A percentile compares a stretch with the other conserved stretches of the same genome.
phyloP scores from a whole-genome alignment of 805 yeast species.

The Blastobotrys americana region DNA sequence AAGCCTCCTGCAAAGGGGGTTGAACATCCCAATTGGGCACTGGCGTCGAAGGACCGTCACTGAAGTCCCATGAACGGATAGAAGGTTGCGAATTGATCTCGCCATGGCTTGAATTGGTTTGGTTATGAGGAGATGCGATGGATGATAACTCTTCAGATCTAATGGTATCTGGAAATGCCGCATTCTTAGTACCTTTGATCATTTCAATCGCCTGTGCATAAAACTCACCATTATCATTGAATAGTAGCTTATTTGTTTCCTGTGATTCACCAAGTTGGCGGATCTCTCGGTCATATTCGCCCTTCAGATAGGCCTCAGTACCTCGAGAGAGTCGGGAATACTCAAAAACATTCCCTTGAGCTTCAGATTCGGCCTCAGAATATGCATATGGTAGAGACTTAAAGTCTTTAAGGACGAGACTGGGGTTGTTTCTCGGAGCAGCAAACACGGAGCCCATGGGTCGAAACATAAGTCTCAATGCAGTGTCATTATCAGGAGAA shows the following conservation, averaged over 20 bases:
- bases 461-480: constrained; percentile 59
- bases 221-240: constrained; percentile 52
- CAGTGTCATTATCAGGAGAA: constrained; percentile 45
- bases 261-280: constrained; percentile 42
- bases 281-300: constrained; percentile 56
- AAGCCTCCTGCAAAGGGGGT: too few relatives aligned
- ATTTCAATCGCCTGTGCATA: constrained; percentile 48
- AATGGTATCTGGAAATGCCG: too few relatives aligned
- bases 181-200: constrained; percentile 43
- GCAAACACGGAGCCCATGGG: constrained; percentile 20
- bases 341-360: constrained; percentile 17
- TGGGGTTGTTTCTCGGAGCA: constrained; percentile 16
- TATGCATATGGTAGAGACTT: neutral
- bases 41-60: neutral
- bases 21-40: neutral
- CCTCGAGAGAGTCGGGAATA: constrained; percentile 69
- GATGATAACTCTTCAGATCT: too few relatives aligned
- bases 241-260: constrained; percentile 51
- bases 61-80: too few relatives aligned
- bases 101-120: neutral
- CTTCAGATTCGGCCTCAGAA: neutral
- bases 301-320: constrained; percentile 44
- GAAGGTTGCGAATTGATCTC: neutral
- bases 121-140: neutral
- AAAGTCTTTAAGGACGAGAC: constrained; percentile 1